A percentile compares a stretch with the other conserved stretches of the same genome.
Evolutionary conservation across 805 yeast species (phyloP).

Genomic region (Kuraishia hungarica): DNA sequence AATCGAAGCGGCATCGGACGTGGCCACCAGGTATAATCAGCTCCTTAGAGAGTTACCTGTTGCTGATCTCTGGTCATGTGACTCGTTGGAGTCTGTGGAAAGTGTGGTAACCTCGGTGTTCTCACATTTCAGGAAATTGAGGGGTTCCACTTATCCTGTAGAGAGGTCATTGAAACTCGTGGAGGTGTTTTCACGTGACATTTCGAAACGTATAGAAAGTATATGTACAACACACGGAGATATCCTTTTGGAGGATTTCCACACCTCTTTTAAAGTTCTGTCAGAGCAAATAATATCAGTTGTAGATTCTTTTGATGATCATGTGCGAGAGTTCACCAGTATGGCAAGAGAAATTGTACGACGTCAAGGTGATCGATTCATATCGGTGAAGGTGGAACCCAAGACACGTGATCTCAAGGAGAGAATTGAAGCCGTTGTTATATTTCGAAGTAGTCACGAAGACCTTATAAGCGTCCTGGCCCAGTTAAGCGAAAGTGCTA

Average conservation of each 20-base stretch:
- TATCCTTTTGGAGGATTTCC: slow-evolving; percentile 31
- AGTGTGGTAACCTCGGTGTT: slow-evolving; percentile 40
- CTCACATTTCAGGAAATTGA: slow-evolving; percentile 54
- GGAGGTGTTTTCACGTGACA: slow-evolving; percentile 54
- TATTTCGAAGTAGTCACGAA: slow-evolving; percentile 46
- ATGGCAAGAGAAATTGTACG: slow-evolving; percentile 69
- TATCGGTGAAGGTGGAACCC: slow-evolving; percentile 52
- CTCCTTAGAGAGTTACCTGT: slow-evolving; percentile 67
- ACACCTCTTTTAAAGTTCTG: slow-evolving; percentile 23
- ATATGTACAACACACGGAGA: slow-evolving; percentile 29
- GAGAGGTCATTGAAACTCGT: slow-evolving; percentile 54
- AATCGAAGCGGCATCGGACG: slow-evolving; percentile 41
- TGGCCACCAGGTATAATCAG: slow-evolving; percentile 48
- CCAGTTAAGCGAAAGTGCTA: neutral
- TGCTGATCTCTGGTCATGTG: slow-evolving; percentile 42
- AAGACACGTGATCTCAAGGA: slow-evolving; percentile 30
- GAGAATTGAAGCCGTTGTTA: slow-evolving; percentile 31
- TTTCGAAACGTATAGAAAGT: slow-evolving; percentile 34
- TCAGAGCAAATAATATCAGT: slow-evolving; percentile 22
- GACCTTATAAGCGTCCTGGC: slow-evolving; percentile 23
- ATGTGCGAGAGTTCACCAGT: slow-evolving; percentile 53
- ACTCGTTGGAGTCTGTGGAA: slow-evolving; percentile 34
- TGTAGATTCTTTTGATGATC: slow-evolving; percentile 48
- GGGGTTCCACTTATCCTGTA: slow-evolving; percentile 55
- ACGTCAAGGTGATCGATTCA: slow-evolving; percentile 62